A percentile compares a stretch with the other conserved stretches of the same genome.
phyloP scores from a whole-genome alignment of 306 rosid species.

The Carpinus fangiana region DNA sequence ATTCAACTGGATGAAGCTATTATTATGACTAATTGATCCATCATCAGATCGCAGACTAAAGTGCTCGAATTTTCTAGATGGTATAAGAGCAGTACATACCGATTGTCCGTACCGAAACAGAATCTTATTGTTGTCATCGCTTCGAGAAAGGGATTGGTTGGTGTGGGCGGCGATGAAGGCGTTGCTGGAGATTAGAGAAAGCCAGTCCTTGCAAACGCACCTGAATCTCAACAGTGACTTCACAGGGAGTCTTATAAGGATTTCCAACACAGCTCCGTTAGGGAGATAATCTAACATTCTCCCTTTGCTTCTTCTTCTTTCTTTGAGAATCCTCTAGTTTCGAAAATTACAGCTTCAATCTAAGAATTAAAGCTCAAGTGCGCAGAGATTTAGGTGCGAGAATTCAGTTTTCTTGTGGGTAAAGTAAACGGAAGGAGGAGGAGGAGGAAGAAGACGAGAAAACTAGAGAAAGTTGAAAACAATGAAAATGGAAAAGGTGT shows the following conservation, averaged over 20 bases:
- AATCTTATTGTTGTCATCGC: not conserved
- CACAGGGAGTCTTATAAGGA: constrained; percentile 20
- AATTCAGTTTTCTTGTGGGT: too few species aligned
- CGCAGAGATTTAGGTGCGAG: too few species aligned
- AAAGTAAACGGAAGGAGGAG: too few species aligned
- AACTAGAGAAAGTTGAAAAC: too few species aligned
- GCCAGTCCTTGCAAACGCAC: constrained; percentile 17
- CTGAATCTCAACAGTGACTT: constrained; percentile 7
- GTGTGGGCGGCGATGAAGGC: constrained; percentile 16
- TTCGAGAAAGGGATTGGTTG: too few species aligned
- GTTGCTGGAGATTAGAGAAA: not conserved
- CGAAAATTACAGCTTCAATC: too few species aligned
- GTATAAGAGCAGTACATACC: too few species aligned
- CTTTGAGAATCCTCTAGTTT: not conserved
- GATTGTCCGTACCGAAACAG: not conserved
- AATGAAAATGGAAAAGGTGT: too few species aligned
- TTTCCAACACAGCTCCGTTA: not conserved
- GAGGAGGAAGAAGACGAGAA: too few species aligned
- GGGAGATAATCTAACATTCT: constrained; percentile 8
- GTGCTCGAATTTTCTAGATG: not conserved
- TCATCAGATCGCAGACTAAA: not conserved
- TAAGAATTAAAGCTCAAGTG: too few species aligned
- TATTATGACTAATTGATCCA: not conserved
- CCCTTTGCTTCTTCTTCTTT: not conserved
- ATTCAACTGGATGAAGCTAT: not conserved